phyloP scores from a whole-genome alignment of 257 asterid genomes.

The Solanum dulcamara region DNA sequence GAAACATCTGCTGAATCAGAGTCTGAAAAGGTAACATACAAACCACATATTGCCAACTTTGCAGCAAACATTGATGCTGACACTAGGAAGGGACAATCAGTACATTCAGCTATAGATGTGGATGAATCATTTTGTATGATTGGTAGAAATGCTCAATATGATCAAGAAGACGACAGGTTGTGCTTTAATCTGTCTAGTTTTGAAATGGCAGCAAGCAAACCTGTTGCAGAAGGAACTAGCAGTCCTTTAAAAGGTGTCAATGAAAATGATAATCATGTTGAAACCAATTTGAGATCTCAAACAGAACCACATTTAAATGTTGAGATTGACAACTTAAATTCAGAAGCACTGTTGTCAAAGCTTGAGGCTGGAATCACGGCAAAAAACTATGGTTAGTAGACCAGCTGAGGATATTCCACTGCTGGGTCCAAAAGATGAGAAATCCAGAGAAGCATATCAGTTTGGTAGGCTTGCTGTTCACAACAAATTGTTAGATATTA shows the following conservation, averaged over 20 bases:
- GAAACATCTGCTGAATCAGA: not conserved
- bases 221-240: not conserved
- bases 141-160: slow-evolving; percentile 6
- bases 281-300: not conserved
- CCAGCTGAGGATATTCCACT: not conserved
- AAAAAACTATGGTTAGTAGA: not conserved
- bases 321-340: not conserved
- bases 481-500: not conserved
- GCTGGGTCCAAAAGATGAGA: not conserved
- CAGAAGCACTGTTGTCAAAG: not conserved
- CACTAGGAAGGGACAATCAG: not conserved
- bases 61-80: not conserved
- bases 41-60: not conserved
- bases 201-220: slow-evolving; percentile 9
- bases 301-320: not conserved
- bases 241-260: not conserved
- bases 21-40: not conserved
- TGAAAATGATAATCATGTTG: not conserved
- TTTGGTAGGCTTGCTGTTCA: not conserved
- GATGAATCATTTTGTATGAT: slow-evolving; percentile 25
- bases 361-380: not conserved
- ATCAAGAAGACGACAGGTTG: slow-evolving; percentile 13
- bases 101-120: not conserved
- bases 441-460: not conserved
- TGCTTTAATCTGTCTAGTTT: too few relatives aligned